Conservation (phyloP, 169 alveolate species). For the Plasmodium billcollinsi region DNA sequence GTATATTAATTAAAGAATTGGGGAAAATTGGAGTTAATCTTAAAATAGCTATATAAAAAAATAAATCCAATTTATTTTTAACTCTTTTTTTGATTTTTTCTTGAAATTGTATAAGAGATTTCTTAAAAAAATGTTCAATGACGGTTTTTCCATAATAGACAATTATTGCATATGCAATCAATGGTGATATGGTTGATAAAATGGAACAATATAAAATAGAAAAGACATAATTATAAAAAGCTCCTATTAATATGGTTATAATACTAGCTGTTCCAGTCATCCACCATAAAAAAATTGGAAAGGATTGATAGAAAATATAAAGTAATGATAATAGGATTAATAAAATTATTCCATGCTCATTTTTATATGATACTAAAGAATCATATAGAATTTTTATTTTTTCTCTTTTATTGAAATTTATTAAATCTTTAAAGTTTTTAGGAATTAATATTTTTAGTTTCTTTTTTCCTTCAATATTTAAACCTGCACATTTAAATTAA, state of each 20-base stretch:
- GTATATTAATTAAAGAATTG: constrained; percentile 43
- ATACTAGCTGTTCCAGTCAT: constrained; percentile 71
- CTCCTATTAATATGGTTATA: constrained; percentile 72
- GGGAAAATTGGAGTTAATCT: constrained; percentile 74
- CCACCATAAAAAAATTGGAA: constrained; percentile 77
- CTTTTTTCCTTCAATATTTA: constrained; percentile 47
- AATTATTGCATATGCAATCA: constrained; percentile 51
- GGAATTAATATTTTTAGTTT: constrained; percentile 45
- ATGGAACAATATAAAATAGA: constrained; percentile 68
- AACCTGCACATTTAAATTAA: constrained; percentile 3
- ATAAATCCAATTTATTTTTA: constrained; percentile 39
- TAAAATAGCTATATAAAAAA: constrained; percentile 63
- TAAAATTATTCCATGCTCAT: constrained; percentile 55
- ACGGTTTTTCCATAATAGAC: constrained; percentile 36
- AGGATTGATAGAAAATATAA: constrained; percentile 60
- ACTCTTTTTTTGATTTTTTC: constrained; percentile 57
- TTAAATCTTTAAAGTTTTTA: constrained; percentile 48
- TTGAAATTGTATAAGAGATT: constrained; percentile 48
- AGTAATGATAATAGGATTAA: constrained; percentile 50
- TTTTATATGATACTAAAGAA: constrained; percentile 62
- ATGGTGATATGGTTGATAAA: constrained; percentile 43
- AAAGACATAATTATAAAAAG: constrained; percentile 61
- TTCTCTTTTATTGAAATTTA: constrained; percentile 15
- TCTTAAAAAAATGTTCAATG: constrained; percentile 46
- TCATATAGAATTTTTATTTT: constrained; percentile 58